phyloP scores from a whole-genome alignment of 2,329 filamentous ascomycete genomes.

The Meredithiella fracta region DNA sequence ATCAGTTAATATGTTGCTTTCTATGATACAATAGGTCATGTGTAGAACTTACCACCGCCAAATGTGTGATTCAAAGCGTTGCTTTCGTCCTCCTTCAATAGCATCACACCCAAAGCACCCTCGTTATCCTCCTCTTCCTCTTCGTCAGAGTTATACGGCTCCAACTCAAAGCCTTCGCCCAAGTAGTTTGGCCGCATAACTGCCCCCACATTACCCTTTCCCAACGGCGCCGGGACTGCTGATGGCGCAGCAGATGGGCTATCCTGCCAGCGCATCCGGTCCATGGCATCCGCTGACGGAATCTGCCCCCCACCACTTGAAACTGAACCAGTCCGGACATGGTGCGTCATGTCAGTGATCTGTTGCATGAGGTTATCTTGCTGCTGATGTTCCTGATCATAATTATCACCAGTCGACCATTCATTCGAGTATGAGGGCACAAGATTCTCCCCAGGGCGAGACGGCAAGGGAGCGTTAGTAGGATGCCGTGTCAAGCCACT shows the following conservation, averaged over 20 bases:
- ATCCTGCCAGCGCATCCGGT: conserved; percentile 32
- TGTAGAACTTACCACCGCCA: not conserved
- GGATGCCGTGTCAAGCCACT: conserved; percentile 29
- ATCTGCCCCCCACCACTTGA: conserved; percentile 24
- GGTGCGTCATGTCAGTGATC: conserved; percentile 27
- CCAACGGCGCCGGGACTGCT: conserved; percentile 1
- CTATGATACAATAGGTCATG: not conserved
- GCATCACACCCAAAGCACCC: conserved; percentile 72
- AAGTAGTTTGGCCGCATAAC: not conserved
- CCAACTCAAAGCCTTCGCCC: conserved; percentile 1
- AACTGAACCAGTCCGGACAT: conserved; percentile 22
- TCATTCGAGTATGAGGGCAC: conserved; percentile 14
- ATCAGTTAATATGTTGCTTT: not conserved
- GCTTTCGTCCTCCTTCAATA: conserved; percentile 70
- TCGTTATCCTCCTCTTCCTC: conserved; percentile 42
- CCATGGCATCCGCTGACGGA: conserved; percentile 27
- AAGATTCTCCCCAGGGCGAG: conserved; percentile 29
- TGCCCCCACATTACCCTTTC: not conserved
- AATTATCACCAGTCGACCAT: conserved; percentile 22
- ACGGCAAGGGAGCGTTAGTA: conserved; percentile 44
- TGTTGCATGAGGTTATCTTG: conserved; percentile 42
- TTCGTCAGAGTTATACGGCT: not conserved
- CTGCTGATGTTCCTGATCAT: conserved; percentile 24
- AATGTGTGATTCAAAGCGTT: conserved; percentile 38
- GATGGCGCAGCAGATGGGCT: conserved; percentile 26